phyloP scores from a whole-genome alignment of 1,139 yeast genomes.

The Saccharomycopsis hybrid region DNA sequence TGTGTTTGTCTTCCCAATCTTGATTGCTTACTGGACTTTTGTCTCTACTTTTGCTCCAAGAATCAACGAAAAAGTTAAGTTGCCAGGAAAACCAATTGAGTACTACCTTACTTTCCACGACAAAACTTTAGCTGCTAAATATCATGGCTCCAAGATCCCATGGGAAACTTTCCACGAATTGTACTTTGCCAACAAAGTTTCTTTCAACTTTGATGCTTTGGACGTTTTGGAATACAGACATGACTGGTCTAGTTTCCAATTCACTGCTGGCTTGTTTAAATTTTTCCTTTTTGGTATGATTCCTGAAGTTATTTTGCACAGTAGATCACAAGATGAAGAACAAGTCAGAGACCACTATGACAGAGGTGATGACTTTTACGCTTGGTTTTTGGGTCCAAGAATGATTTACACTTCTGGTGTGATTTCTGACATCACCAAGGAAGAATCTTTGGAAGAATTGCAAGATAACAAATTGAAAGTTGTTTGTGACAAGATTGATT shows the following conservation, averaged over 20 bases:
- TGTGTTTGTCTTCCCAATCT: constrained; percentile 56
- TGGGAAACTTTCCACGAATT: constrained; percentile 91
- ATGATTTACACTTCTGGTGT: constrained; percentile 91
- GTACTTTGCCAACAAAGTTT: constrained; percentile 76
- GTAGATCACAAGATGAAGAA: constrained; percentile 92
- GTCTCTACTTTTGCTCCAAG: constrained; percentile 76
- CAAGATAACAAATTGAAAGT: constrained; percentile 87
- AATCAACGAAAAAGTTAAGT: constrained; percentile 66
- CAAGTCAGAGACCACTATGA: constrained; percentile 95
- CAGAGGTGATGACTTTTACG: constrained; percentile 93
- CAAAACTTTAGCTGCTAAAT: constrained; percentile 62
- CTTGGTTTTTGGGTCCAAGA: constrained; percentile 92
- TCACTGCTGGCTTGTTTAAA: constrained; percentile 71
- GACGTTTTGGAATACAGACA: constrained; percentile 83
- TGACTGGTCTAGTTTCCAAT: constrained; percentile 83
- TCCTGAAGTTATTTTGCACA: constrained; percentile 89
- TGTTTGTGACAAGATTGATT: constrained; percentile 81
- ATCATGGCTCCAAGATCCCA: constrained; percentile 76
- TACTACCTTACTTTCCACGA: constrained; percentile 80
- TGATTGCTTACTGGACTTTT: constrained; percentile 78
- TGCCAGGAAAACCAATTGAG: constrained; percentile 75
- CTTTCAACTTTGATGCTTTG: constrained; percentile 82
- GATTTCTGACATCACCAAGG: constrained; percentile 61
- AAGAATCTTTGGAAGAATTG: constrained; percentile 76
- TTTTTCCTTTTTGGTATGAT: constrained; percentile 84